Conservation (phyloP, 305 asterid genomes). For the Striga hermonthica region DNA sequence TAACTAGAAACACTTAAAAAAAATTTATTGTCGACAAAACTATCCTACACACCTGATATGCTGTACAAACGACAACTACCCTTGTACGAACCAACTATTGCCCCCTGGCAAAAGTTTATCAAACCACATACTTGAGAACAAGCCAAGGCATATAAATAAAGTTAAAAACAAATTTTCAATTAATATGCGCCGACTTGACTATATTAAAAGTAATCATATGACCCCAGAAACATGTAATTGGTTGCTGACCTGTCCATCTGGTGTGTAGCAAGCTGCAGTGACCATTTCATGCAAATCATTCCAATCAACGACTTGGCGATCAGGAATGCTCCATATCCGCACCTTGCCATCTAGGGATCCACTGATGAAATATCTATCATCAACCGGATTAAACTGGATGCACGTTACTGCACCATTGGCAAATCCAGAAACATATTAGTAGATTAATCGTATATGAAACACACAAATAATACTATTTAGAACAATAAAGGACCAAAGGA, state of each 20-base stretch:
- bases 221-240: background rate
- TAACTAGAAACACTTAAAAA: background rate
- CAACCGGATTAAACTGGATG: constrained; percentile 91
- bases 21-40: constrained; percentile 17
- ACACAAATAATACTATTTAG: too few relatives aligned
- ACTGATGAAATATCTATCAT: constrained; percentile 86
- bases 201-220: too few relatives aligned
- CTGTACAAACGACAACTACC: constrained; percentile 71
- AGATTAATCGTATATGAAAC: background rate
- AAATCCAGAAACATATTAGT: constrained; percentile 35
- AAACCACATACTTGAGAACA: constrained; percentile 27
- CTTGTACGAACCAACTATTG: constrained; percentile 81
- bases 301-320: constrained; percentile 89
- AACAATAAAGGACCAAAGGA: too few relatives aligned
- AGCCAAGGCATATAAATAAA: constrained; percentile 2
- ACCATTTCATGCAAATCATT: constrained; percentile 87
- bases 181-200: too few relatives aligned
- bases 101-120: constrained; percentile 51
- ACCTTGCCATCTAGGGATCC: constrained; percentile 92
- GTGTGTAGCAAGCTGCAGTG: constrained; percentile 91
- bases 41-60: constrained; percentile 51
- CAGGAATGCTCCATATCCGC: constrained; percentile 92
- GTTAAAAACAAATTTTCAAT: background rate
- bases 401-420: constrained; percentile 61
- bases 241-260: constrained; percentile 80